Evolutionary conservation across 2,329 filamentous ascomycete species (phyloP).

Genomic region (Fusarium albidum): DNA sequence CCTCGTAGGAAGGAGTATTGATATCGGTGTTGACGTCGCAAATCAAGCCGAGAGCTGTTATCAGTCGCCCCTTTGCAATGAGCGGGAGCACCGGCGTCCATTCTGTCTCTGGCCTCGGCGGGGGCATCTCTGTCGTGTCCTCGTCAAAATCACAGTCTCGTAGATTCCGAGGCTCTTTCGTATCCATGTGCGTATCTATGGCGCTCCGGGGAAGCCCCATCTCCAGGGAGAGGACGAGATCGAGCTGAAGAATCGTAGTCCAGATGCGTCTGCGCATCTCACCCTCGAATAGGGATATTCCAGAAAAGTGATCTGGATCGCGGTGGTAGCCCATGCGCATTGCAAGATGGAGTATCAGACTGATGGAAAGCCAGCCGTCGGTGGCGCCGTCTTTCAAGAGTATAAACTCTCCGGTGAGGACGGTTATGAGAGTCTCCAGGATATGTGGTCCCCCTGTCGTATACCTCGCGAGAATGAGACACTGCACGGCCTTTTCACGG

Average conservation of each 20-base stretch:
- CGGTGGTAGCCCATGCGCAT: constrained; percentile 29
- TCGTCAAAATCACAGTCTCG: constrained; percentile 22
- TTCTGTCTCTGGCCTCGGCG: constrained; percentile 21
- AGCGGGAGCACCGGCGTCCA: constrained; percentile 18
- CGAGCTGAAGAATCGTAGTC: constrained; percentile 62
- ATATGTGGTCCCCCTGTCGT: constrained; percentile 21
- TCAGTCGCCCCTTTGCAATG: constrained; percentile 16
- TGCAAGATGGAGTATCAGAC: constrained; percentile 24
- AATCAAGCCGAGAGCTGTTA: constrained; percentile 16
- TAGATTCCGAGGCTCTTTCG: constrained; percentile 15
- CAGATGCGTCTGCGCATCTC: constrained; percentile 61
- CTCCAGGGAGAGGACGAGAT: constrained; percentile 69
- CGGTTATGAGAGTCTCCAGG: constrained; percentile 21
- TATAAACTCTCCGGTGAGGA: constrained; percentile 20
- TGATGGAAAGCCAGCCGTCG: constrained; percentile 19
- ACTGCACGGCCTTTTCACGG: constrained; percentile 24
- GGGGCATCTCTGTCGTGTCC: constrained; percentile 13
- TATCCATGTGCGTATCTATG: constrained; percentile 14
- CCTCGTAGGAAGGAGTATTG: constrained; percentile 13
- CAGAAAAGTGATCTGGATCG: constrained; percentile 21
- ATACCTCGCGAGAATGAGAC: constrained; percentile 19
- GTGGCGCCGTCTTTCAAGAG: constrained; percentile 13
- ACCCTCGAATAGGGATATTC: constrained; percentile 50
- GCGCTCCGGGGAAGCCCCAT: constrained; percentile 56
- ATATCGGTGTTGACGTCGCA: constrained; percentile 20